Conservation (phyloP, 129 eudicot species). For the Chrysanthemum makinoi region DNA sequence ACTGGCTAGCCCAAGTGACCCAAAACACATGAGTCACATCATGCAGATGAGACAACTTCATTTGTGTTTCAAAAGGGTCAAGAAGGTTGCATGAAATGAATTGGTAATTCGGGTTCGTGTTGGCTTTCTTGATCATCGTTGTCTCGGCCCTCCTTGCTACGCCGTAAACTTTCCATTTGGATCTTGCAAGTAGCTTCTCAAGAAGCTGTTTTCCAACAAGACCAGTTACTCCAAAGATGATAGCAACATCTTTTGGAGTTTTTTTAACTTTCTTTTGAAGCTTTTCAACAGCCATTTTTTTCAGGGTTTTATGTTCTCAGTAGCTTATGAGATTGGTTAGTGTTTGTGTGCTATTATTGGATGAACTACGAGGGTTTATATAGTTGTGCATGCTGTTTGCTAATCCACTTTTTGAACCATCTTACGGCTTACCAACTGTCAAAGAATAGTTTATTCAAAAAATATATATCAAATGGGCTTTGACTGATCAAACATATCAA, state of each 20-base stretch:
- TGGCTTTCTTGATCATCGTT: constrained; percentile 14
- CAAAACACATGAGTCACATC: constrained; percentile 84
- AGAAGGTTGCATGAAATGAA: constrained; percentile 77
- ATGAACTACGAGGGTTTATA: constrained; percentile 31
- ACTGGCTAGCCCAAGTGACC: constrained; percentile 93
- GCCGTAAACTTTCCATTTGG: constrained; percentile 84
- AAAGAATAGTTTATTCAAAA: constrained; percentile 19
- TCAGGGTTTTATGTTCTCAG: constrained; percentile 4
- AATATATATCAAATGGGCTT: constrained; percentile 15
- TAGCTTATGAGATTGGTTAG: neutral
- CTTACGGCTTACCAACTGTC: constrained; percentile 30
- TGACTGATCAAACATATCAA: constrained; percentile 14
- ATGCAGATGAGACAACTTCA: constrained; percentile 46
- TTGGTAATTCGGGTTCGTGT: constrained; percentile 44
- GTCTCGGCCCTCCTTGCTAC: constrained; percentile 52
- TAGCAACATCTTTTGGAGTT: constrained; percentile 51
- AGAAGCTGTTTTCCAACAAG: constrained; percentile 85
- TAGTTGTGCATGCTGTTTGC: constrained; percentile 19
- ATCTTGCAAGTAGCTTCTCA: constrained; percentile 45
- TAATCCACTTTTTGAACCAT: constrained; percentile 13
- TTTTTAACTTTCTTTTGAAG: constrained; percentile 28
- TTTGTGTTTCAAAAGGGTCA: constrained; percentile 44
- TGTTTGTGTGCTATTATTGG: constrained; percentile 8
- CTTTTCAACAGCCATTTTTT: constrained; percentile 49
- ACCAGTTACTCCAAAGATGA: constrained; percentile 79